Evolutionary conservation across 2,329 filamentous ascomycete genomes (phyloP).

Genomic region (Cytospora paraplurivora): DNA sequence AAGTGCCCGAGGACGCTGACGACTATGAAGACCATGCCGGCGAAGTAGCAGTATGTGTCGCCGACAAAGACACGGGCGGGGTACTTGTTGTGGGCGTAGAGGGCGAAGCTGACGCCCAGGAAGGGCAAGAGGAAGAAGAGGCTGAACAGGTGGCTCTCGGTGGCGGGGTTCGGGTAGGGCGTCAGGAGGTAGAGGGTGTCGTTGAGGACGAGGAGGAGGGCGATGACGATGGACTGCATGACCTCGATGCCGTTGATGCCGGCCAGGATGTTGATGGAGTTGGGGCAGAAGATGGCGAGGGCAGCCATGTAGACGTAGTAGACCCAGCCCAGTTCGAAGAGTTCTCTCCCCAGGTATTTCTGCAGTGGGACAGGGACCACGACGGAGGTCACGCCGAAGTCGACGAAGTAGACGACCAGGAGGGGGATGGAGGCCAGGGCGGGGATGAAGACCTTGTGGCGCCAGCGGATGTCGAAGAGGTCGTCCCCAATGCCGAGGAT

Average conservation of each 20-base stretch:
- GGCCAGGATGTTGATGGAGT: conserved; percentile 99
- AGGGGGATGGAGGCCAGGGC: conserved; percentile 91
- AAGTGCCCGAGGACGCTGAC: conserved; percentile 97
- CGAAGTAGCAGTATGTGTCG: conserved; percentile 99
- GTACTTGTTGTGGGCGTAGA: conserved; percentile 93
- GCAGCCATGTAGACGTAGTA: conserved; percentile 98
- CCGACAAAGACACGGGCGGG: conserved; percentile 94
- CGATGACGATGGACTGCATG: conserved; percentile 88
- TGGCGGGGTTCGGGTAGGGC: conserved; percentile 87
- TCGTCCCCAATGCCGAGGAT: conserved; percentile 94
- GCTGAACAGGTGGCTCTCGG: conserved; percentile 93
- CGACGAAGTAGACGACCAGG: conserved; percentile 95
- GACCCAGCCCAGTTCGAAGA: conserved; percentile 77
- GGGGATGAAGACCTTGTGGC: conserved; percentile 97
- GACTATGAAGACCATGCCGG: conserved; percentile 97
- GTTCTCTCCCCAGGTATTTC: conserved; percentile 73
- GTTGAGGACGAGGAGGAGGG: conserved; percentile 79
- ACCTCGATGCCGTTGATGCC: conserved; percentile 99
- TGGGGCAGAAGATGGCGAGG: conserved; percentile 95
- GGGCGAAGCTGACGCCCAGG: conserved; percentile 84
- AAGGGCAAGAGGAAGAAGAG: conserved; percentile 94
- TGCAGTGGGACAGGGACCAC: conserved; percentile 86
- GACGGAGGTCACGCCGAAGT: conserved; percentile 95
- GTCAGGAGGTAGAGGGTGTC: conserved; percentile 85
- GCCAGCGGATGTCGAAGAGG: conserved; percentile 96